Evolutionary conservation across 306 rosid species (phyloP), one percentile per base, ranked within the genome.

Genomic region (Fragaria iinumae): DNA sequence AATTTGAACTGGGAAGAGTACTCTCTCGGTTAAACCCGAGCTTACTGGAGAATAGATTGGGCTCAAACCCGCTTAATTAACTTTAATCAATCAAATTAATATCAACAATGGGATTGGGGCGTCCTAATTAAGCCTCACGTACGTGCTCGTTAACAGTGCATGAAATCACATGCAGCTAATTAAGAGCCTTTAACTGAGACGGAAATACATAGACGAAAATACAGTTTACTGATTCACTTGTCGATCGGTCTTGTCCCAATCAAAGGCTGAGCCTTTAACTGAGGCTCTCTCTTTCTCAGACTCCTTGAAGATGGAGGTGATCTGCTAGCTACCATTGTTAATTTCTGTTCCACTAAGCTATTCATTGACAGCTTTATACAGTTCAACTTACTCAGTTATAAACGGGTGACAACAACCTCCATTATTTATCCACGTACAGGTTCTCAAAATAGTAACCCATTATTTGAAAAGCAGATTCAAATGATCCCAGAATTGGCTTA

Each of bases 281-380:
- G 14, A 72, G 48, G 36, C 25, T 72, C 66, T 55, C 34, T 52
- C 20, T 72, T 72, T 71, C 75, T 50, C 65, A 72, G 49, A 52
- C 62, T 63, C 65, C 49, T 11, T 72, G 65, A 53, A 52, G 45
- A 34, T 34, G 36, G 6, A 62, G 18, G 34, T 52, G 41, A 1
- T 38, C 7, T 5, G 7, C 41, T 5, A 38, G 45, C 69, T 65
- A 17, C 23, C 25, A 64, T 14, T 34, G 70, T 66, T 29, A 29
- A 29, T 29, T 66, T 72, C 66, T 36, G 49, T 72, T 53, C 65
- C 65, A 72, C 76, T n/a, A 52, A 66, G 70, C 25, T 17, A 9
- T 36, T 20, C 76, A 52, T 6, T 38, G 65, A 23, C 48, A 32
- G 49, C 75, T 34, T 71, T 36, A 71, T 52, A 11, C 7, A 36